phyloP scores from a whole-genome alignment of 768 basidiomycete species.

The Dioszegia crocea region DNA sequence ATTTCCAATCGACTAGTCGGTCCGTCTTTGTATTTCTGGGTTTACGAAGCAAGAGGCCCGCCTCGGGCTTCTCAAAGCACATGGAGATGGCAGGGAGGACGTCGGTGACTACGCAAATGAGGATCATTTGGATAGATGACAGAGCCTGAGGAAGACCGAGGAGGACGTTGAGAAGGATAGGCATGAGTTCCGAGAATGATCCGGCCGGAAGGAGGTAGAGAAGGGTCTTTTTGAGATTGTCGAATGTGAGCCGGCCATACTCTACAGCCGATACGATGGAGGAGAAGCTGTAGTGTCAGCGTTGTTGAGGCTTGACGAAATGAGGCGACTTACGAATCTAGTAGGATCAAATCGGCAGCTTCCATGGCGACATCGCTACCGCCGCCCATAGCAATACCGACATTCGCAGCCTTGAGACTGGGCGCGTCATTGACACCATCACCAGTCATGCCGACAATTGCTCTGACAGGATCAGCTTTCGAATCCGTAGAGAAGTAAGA shows the following conservation, averaged over 20 bases:
- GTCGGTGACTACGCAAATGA: conserved; percentile 62
- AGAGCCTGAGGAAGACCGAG: conserved; percentile 61
- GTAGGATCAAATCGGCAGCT: conserved; percentile 50
- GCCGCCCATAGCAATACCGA: conserved; percentile 61
- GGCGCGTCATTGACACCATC: conserved; percentile 56
- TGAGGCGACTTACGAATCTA: conserved; percentile 36
- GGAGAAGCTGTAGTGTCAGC: conserved; percentile 39
- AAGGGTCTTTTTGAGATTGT: conserved; percentile 56
- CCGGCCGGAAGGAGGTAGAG: conserved; percentile 43
- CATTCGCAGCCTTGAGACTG: conserved; percentile 55
- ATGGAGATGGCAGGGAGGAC: conserved; percentile 58
- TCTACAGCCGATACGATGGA: conserved; percentile 48
- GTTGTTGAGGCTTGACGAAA: neutral
- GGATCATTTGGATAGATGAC: conserved; percentile 56
- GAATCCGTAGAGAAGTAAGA: too few species aligned
- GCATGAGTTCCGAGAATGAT: conserved; percentile 63
- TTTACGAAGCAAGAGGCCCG: conserved; percentile 58
- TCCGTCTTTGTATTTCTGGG: conserved; percentile 61
- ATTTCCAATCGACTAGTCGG: conserved; percentile 56
- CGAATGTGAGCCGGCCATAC: conserved; percentile 57
- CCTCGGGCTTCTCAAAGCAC: conserved; percentile 62
- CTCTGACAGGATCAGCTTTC: too few species aligned
- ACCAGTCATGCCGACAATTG: conserved; percentile 62
- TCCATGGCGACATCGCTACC: conserved; percentile 52
- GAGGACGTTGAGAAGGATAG: conserved; percentile 58